Conservation (phyloP, 2,329 filamentous ascomycete genomes). For the Talaromyces marneffei region DNA sequence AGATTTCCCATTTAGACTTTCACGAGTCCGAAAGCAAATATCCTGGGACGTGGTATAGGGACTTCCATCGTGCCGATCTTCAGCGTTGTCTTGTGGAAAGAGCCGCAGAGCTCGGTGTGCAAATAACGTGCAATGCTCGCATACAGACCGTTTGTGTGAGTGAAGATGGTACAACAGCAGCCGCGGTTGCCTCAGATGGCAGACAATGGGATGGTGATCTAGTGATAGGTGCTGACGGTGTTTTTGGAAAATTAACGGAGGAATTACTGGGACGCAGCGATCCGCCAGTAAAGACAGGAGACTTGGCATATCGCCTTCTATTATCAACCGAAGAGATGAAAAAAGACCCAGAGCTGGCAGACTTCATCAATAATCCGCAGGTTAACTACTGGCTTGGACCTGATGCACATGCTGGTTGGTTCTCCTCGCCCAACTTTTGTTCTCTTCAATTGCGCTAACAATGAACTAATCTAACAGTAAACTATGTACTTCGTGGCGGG, state of each 20-base stretch:
- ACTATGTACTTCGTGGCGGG: slow-evolving; percentile 56
- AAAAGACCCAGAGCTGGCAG: neutral
- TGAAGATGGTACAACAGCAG: slow-evolving; percentile 29
- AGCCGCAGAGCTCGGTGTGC: slow-evolving; percentile 20
- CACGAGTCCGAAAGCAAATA: slow-evolving; percentile 22
- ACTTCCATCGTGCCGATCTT: slow-evolving; percentile 45
- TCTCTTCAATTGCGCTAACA: neutral
- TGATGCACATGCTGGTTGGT: slow-evolving; percentile 4
- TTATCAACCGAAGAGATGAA: neutral
- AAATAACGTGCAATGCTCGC: slow-evolving; percentile 41
- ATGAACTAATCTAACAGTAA: slow-evolving; percentile 32
- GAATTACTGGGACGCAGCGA: neutral
- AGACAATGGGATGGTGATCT: slow-evolving; percentile 7
- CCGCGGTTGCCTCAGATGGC: slow-evolving; percentile 29
- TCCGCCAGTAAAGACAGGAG: neutral
- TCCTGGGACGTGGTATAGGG: slow-evolving; percentile 37
- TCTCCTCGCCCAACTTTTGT: neutral
- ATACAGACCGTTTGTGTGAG: slow-evolving; percentile 39
- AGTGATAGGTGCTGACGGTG: neutral
- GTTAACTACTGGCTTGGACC: slow-evolving; percentile 5
- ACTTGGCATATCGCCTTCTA: neutral
- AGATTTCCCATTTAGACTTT: slow-evolving; percentile 35
- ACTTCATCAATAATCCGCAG: neutral
- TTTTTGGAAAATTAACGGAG: neutral
- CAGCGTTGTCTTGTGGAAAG: slow-evolving; percentile 21